Evolutionary conservation across 2,329 filamentous ascomycete genomes (phyloP).

Genomic region (Microcyclospora tardicrescens): DNA sequence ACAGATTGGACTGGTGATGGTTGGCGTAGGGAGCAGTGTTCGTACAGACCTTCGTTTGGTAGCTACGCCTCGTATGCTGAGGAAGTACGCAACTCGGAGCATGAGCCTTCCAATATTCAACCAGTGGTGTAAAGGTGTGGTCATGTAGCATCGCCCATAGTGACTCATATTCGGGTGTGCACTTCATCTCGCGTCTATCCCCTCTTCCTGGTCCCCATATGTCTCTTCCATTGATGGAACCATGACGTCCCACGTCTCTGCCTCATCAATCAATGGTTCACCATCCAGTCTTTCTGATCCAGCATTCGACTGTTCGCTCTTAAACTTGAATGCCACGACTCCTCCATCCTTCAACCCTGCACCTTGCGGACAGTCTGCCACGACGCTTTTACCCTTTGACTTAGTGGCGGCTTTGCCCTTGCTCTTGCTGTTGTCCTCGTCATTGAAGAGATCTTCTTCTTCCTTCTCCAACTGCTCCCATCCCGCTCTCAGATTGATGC

Average conservation of each 20-base stretch:
- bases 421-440: slow-evolving; percentile 23
- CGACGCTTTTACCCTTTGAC: slow-evolving; percentile 20
- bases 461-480: slow-evolving; percentile 24
- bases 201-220: too few species aligned
- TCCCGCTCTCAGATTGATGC: slow-evolving; percentile 27
- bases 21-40: too few species aligned
- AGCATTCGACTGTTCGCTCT: slow-evolving; percentile 6
- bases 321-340: slow-evolving; percentile 25
- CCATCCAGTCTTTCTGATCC: slow-evolving; percentile 7
- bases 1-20: too few species aligned
- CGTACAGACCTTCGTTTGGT: too few species aligned
- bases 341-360: slow-evolving; percentile 21
- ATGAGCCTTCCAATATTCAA: too few species aligned
- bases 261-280: slow-evolving; percentile 3
- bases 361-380: slow-evolving; percentile 25
- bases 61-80: too few species aligned
- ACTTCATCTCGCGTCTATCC: too few species aligned
- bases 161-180: too few species aligned
- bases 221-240: too few species aligned
- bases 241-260: slow-evolving; percentile 21
- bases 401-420: slow-evolving; percentile 24
- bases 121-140: too few species aligned
- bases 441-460: slow-evolving; percentile 14
- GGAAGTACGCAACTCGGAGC: too few species aligned
- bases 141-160: too few species aligned